Conservation (phyloP, 805 yeast genomes). For the Henningerozyma blattae region DNA sequence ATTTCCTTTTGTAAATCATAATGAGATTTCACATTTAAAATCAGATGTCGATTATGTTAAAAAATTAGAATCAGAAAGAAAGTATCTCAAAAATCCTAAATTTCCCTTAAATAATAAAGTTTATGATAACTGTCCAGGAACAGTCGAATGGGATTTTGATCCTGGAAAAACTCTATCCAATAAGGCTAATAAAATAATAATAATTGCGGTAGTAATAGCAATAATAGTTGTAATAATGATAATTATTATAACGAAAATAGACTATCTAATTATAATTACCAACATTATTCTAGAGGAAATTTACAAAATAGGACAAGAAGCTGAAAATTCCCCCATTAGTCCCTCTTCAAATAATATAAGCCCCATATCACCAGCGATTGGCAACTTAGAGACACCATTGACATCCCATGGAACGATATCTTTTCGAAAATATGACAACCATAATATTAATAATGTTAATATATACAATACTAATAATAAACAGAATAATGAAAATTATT, state of each 20-base stretch:
- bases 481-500: not conserved
- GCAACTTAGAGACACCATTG: slow-evolving; percentile 10
- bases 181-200: too few relatives aligned
- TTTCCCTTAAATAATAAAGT: slow-evolving; percentile 23
- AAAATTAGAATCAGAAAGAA: slow-evolving; percentile 15
- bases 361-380: slow-evolving; percentile 2
- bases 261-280: not conserved
- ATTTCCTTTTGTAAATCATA: slow-evolving; percentile 36
- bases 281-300: too few relatives aligned
- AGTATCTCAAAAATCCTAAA: slow-evolving; percentile 26
- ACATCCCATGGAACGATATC: slow-evolving; percentile 13
- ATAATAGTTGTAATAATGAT: too few relatives aligned
- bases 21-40: slow-evolving; percentile 27
- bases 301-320: too few relatives aligned
- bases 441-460: not conserved
- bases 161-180: not conserved
- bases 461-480: slow-evolving; percentile 8
- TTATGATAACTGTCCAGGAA: slow-evolving; percentile 11
- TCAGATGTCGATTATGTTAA: slow-evolving; percentile 29
- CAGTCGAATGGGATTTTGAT: slow-evolving; percentile 9
- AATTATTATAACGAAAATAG: too few relatives aligned
- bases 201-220: too few relatives aligned
- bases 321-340: slow-evolving; percentile 2
- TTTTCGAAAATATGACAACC: slow-evolving; percentile 8
- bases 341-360: slow-evolving; percentile 9